A percentile compares a stretch with the other conserved stretches of the same genome.
These are phyloP conservation scores for Boletus rubropictus DNA, from an alignment of 768 basidiomycete genomes.

Conservation along the genomic window DNA sequence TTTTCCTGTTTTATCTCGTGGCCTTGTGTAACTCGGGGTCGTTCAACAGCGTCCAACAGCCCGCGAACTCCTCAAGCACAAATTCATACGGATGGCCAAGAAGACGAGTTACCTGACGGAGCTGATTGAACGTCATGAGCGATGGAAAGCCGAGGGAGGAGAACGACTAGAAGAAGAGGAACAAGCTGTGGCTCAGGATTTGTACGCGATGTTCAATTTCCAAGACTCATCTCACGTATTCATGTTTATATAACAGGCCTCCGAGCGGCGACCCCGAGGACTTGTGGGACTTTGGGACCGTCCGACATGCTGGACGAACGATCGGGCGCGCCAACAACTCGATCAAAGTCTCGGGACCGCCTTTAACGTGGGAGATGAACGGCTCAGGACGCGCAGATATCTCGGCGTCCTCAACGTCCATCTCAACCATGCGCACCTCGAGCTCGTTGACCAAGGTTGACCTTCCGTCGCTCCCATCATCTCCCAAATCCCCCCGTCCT, in stretches of 20 bases:
- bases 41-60: constrained; percentile 77
- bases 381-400: constrained; percentile 39
- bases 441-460: constrained; percentile 53
- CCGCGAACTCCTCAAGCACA: constrained; percentile 92
- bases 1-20: constrained; percentile 2
- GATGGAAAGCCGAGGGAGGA: constrained; percentile 89
- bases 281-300: constrained; percentile 97
- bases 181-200: constrained; percentile 51
- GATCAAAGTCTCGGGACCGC: constrained; percentile 57
- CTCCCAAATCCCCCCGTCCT: constrained; percentile 31
- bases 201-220: constrained; percentile 40
- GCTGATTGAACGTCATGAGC: constrained; percentile 88
- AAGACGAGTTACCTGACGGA: constrained; percentile 94
- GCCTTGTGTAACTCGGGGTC: constrained; percentile 12
- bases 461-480: constrained; percentile 52
- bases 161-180: constrained; percentile 70
- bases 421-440: constrained; percentile 26
- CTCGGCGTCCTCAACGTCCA: constrained; percentile 29
- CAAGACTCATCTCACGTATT: background rate
- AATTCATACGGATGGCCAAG: constrained; percentile 91
- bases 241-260: constrained; percentile 33
- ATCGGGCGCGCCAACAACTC: constrained; percentile 60
- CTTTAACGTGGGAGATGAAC: constrained; percentile 78
- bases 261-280: constrained; percentile 64
- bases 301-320: constrained; percentile 69